Evolutionary conservation across 495 filamentous ascomycete genomes (phyloP), one percentile per base, ranked within the genome.

Genomic region (Mycothermus thermophilus): DNA sequence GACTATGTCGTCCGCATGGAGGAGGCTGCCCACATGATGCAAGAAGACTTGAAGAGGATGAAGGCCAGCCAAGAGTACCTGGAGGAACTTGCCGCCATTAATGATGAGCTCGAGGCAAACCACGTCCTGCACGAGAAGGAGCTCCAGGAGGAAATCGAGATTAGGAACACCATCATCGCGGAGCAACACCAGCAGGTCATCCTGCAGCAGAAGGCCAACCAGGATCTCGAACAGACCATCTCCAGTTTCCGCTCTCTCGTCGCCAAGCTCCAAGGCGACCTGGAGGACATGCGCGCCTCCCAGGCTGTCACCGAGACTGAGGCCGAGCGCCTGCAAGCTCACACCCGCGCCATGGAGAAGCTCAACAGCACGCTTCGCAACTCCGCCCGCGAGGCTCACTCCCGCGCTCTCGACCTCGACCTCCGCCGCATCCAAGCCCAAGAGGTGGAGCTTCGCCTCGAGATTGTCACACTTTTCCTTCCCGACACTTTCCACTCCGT

Each of bases 281-380:
- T 96, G 24, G 82, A 90, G 46, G 85, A 96, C 43, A 86, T 93
- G 73, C 73, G 80, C 31, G 80, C 86, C 9, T 86, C 83, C 21
- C 82, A 88, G 37, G 82, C 90, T 40, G 79, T 96, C 29, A 85
- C 86, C 1, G 92, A 97, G 50, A 77, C 79, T 3, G 88, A 96
- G 51, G 80, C 86, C 5, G 83, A 84, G 45, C 80, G 95, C 42
- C 69, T 95, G 14, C 80, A 73, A 25, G 78, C 69, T 38, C 79
- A 84, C 20, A 93, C 87, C 22, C 72, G 84, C 33, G 83, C 84
- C 14, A 93, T 96, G 83, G 77, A 92, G 71, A 86, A 97, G 54
- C 68, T 97, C 27, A 96, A 94, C 56, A 71, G 87, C 72, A 87
- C 90, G 47, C 72, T 97, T 22, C 87, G 93, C 46, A 69, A 77